Evolutionary conservation across 768 basidiomycete genomes (phyloP).

Genomic region (Tricholoma bakamatsutake): DNA sequence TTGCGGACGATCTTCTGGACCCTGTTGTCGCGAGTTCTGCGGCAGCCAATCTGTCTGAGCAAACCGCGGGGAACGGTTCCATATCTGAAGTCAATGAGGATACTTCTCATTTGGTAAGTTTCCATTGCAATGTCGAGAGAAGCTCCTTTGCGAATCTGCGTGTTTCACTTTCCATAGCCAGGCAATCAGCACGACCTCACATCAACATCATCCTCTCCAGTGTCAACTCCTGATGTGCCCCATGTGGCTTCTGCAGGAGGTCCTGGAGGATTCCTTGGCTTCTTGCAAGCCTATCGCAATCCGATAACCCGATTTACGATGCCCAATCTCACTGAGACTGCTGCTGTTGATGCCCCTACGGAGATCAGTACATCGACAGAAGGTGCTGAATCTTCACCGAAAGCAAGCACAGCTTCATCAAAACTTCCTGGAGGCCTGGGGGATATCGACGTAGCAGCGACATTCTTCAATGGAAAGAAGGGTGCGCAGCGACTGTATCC

Average conservation of each 20-base stretch:
- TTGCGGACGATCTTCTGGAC: slow-evolving; percentile 56
- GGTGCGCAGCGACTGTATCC: slow-evolving; percentile 27
- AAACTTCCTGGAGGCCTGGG: slow-evolving; percentile 34
- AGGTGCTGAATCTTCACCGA: background rate
- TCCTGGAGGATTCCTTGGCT: slow-evolving; percentile 45
- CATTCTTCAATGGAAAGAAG: slow-evolving; percentile 7
- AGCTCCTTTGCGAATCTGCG: background rate
- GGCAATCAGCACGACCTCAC: slow-evolving; percentile 10
- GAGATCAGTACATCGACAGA: slow-evolving; percentile 7
- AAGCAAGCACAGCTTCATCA: slow-evolving; percentile 11
- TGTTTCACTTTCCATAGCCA: slow-evolving; percentile 11
- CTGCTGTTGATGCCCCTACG: slow-evolving; percentile 12
- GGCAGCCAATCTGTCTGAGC: slow-evolving; percentile 15
- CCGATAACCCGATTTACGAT: slow-evolving; percentile 47
- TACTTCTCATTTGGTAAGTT: slow-evolving; percentile 23
- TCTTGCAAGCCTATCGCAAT: slow-evolving; percentile 56
- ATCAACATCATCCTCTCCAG: slow-evolving; percentile 7
- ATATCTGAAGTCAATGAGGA: slow-evolving; percentile 21
- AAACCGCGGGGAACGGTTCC: slow-evolving; percentile 12
- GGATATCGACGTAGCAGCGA: slow-evolving; percentile 20
- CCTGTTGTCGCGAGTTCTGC: slow-evolving; percentile 19
- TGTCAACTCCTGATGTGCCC: slow-evolving; percentile 10
- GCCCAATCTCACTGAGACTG: slow-evolving; percentile 21
- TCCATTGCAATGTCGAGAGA: background rate
- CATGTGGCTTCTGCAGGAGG: slow-evolving; percentile 15